Evolutionary conservation across 345 rosid genomes (phyloP), one percentile per base, ranked within the genome.

Genomic region (Salix exigua): DNA sequence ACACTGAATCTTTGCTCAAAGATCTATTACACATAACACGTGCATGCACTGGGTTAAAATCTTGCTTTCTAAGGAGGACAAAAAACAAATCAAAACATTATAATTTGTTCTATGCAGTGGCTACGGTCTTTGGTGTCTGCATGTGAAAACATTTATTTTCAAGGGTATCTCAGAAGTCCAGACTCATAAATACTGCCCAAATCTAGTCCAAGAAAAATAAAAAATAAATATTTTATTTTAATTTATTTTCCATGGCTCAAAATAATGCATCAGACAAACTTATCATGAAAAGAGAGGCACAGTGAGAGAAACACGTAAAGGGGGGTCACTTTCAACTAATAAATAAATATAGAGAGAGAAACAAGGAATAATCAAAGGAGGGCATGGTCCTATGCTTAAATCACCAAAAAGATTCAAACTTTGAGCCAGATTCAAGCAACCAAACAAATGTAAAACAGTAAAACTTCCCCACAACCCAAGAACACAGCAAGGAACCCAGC

Each of bases 101-200:
- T 58, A 28, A 58, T 76, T 25, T 53, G 35, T 66, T 46, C 77
- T 51, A 72, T 17, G 71, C 48, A 76, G 37, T 19, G 78, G 80
- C 70, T 72, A 75, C 63, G 46, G 64, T 4, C 73, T 44, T 67
- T 37, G 75, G 55, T 61, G 73, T 30, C 80, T 88, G 89, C 94
- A 88, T 87, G 88, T 81, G 88, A 83, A 73, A 66, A 78, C 77
- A 79, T 77, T 82, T 71, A 84, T 77, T 84, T 72, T 66, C 42
- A 69, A 62, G 33, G 25, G 30, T 44, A 64, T 23, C 67, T 71
- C 44, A 74, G 10, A 63, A 65, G 53, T 17, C 35, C 5, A 17
- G 65, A 33, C 19, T 23, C 23, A 75, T 50, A 46, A 28, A 11
- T 25, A 9, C 11, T 58, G 6, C 63, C 26, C 25, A 8, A 73